Evolutionary conservation across 2,329 filamentous ascomycete species (phyloP).

Genomic region (Alternaria brassicae): DNA sequence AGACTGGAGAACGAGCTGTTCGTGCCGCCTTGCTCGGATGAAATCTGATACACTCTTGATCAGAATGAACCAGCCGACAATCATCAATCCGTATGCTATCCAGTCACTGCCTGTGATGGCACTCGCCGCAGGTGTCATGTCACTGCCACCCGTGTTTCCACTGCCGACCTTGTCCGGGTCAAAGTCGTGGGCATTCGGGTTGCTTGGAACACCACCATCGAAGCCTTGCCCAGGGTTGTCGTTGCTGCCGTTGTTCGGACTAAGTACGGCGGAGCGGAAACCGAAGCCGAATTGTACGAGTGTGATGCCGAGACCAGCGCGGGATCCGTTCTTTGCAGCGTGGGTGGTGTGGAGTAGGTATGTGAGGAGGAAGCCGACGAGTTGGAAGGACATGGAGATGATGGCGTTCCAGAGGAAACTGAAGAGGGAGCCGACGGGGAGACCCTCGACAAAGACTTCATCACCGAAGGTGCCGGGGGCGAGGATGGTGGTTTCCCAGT

Average conservation of each 20-base stretch:
- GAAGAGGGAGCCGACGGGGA: slow-evolving; percentile 88
- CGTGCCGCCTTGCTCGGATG: slow-evolving; percentile 83
- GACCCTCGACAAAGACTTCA: slow-evolving; percentile 95
- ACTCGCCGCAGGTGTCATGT: slow-evolving; percentile 47
- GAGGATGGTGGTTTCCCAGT: slow-evolving; percentile 98
- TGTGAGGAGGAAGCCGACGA: slow-evolving; percentile 96
- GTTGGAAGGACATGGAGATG: slow-evolving; percentile 96
- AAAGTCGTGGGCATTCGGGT: slow-evolving; percentile 91
- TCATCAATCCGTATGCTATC: slow-evolving; percentile 92
- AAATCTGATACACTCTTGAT: slow-evolving; percentile 95
- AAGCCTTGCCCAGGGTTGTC: slow-evolving; percentile 60
- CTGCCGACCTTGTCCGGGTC: slow-evolving; percentile 71
- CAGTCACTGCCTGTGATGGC: slow-evolving; percentile 80
- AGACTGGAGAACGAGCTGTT: slow-evolving; percentile 90
- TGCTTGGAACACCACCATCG: slow-evolving; percentile 70
- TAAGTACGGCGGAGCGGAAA: slow-evolving; percentile 70
- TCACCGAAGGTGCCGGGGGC: slow-evolving; percentile 90
- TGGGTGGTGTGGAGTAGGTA: slow-evolving; percentile 98
- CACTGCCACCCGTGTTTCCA: slow-evolving; percentile 38
- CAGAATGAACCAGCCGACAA: slow-evolving; percentile 96
- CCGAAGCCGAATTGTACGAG: slow-evolving; percentile 97
- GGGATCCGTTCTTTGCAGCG: slow-evolving; percentile 95
- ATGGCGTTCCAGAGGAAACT: slow-evolving; percentile 89
- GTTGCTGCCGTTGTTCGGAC: slow-evolving; percentile 47
- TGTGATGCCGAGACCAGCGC: slow-evolving; percentile 91